A percentile compares a stretch with the other conserved stretches of the same genome.
phyloP scores from a whole-genome alignment of 148 eudicot genomes.

The Rhododendron mucronatum region DNA sequence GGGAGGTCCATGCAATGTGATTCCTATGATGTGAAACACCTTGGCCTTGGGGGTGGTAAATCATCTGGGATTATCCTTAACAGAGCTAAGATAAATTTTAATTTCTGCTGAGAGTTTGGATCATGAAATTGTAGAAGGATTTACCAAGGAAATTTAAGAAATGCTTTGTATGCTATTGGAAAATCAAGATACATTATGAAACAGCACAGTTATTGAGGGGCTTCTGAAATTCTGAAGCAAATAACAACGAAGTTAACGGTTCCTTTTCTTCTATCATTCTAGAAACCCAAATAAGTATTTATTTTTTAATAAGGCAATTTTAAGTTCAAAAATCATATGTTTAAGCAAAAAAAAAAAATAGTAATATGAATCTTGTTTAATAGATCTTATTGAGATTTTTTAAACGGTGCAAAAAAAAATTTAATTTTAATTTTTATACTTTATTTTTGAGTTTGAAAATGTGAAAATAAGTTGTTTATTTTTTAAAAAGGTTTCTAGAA shows the following conservation, averaged over 20 bases:
- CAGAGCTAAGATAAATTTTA: background rate
- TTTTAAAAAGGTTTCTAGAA: no score
- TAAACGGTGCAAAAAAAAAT: no score
- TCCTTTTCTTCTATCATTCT: background rate
- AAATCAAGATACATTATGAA: background rate
- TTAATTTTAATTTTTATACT: no score
- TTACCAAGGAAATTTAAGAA: background rate
- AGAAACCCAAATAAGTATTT: no score
- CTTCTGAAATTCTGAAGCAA: background rate
- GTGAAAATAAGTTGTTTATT: no score
- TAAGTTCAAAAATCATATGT: no score
- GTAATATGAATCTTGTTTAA: no score
- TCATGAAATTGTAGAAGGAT: background rate
- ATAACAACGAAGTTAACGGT: background rate
- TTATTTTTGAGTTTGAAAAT: no score
- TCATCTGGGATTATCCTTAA: background rate
- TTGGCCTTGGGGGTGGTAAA: background rate
- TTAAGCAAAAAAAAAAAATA: no score
- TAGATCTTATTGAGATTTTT: no score
- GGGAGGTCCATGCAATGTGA: background rate
- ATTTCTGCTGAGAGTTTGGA: background rate
- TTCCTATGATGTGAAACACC: background rate
- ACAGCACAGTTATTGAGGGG: background rate
- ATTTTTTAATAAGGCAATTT: no score
- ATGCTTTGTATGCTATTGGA: background rate